Evolutionary conservation across 257 asterid genomes (phyloP).

Genomic region (Hygrophila difformis): DNA sequence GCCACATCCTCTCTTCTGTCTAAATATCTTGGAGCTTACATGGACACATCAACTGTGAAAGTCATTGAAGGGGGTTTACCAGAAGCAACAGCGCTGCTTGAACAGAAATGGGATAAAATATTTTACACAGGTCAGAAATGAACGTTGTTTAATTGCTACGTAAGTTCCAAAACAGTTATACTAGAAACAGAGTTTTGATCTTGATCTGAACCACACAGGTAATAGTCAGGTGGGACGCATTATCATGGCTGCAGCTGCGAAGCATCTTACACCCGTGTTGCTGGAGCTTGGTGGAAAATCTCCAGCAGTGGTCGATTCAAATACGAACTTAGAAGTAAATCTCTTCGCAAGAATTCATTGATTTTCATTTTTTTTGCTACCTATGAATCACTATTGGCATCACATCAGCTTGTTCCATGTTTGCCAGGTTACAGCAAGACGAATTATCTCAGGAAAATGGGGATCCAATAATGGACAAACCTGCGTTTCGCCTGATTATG

Average conservation of each 20-base stretch:
- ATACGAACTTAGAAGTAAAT: slow-evolving; percentile 49
- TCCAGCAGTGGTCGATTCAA: slow-evolving; percentile 65
- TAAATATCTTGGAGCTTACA: slow-evolving; percentile 47
- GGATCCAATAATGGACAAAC: slow-evolving; percentile 87
- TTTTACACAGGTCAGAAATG: slow-evolving; percentile 59
- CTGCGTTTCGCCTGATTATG: slow-evolving; percentile 74
- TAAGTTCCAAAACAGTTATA: background rate
- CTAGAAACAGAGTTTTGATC: background rate
- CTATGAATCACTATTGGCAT: background rate
- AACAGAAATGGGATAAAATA: slow-evolving; percentile 72
- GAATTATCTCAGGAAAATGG: slow-evolving; percentile 92
- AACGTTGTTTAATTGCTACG: background rate
- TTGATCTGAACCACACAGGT: slow-evolving; percentile 40
- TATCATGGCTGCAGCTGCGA: slow-evolving; percentile 74
- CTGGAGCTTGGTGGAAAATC: slow-evolving; percentile 95
- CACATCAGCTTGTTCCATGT: background rate
- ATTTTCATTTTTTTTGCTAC: background rate
- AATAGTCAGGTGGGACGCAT: slow-evolving; percentile 74
- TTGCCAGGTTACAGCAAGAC: slow-evolving; percentile 57
- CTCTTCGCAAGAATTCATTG: background rate
- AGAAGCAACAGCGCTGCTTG: slow-evolving; percentile 49
- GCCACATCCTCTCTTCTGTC: slow-evolving; percentile 62
- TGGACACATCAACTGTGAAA: slow-evolving; percentile 66
- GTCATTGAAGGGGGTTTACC: slow-evolving; percentile 63
- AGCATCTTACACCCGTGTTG: slow-evolving; percentile 79